Evolutionary conservation across 768 basidiomycete genomes (phyloP), one percentile per base, ranked within the genome.

Genomic region (Mycena galericulata): DNA sequence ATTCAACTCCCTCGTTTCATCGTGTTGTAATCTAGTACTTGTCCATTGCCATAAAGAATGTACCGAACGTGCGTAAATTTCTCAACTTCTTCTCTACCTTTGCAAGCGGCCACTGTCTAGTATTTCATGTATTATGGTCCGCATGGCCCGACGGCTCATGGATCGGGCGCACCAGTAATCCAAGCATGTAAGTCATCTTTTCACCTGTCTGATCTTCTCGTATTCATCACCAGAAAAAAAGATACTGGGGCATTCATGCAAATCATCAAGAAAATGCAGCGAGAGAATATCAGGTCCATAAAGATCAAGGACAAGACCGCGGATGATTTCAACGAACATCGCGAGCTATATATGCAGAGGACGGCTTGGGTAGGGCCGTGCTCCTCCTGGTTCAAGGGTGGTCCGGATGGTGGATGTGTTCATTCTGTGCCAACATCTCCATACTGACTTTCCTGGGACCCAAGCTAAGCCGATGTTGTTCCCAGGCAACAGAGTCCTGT

Each of bases 41-140:
- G 10, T 75, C 73, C 22, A 59, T 74, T 30, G 74, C 74, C 14
- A 61, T 75, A 20, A 74, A 74, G 64, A 68, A 67, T 26, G 61
- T 72, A 15, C 73, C 74, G 17, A 75, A 75, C 46, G 74, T 74
- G 18, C 27, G 73, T 46, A 18, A 18, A 20, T 62, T n/a, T 6
- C 17, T 30, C 9, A 24, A 8, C 20, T 22, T 24, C 10, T 18
- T 29, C 4, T 29, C 26, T 40, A 9, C 14, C 22, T 17, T 47
- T 9, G 4, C 6, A 40, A 17, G 10, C 10, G n/a, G 36, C 43
- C n/a, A n/a, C n/a, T n/a, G n/a, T 17, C 12, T 32, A 75, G 74
- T 75, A 75, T 63, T 74, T 71, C 43, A 69, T 72, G 58, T 75
- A 75, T 30, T 75, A 74, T 41, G 74, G 74, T 5, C 74, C 73